phyloP scores from a whole-genome alignment of 1,139 yeast species.

The Yamadazyma taylorii region DNA sequence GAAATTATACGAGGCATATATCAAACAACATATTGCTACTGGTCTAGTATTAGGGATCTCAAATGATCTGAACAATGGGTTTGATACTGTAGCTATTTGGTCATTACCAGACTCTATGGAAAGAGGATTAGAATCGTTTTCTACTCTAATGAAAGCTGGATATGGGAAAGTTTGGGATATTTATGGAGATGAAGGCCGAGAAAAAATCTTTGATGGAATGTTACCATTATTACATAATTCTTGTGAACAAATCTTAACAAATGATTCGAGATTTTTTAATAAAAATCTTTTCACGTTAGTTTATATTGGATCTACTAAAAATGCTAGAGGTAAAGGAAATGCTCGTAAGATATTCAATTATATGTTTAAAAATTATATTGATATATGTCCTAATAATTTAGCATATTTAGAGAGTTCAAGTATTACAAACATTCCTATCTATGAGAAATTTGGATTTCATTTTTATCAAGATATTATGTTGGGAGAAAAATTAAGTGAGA shows the following conservation, averaged over 20 bases:
- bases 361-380: conserved; percentile 54
- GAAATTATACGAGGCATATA: conserved; percentile 55
- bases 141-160: conserved; percentile 57
- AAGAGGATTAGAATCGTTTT: conserved; percentile 48
- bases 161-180: conserved; percentile 54
- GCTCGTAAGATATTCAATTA: conserved; percentile 58
- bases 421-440: conserved; percentile 54
- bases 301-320: conserved; percentile 57
- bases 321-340: conserved; percentile 68
- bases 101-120: conserved; percentile 50
- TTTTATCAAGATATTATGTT: conserved; percentile 50
- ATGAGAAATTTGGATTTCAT: conserved; percentile 56
- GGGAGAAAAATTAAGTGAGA: conserved; percentile 35
- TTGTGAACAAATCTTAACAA: conserved; percentile 34
- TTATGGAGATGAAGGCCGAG: conserved; percentile 52
- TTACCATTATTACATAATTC: conserved; percentile 57
- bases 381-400: conserved; percentile 38
- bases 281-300: conserved; percentile 56
- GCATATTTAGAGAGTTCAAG: conserved; percentile 62
- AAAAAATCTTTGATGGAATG: conserved; percentile 56
- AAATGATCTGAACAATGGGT: conserved; percentile 42
- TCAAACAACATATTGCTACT: conserved; percentile 54
- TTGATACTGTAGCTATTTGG: conserved; percentile 68
- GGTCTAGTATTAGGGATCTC: conserved; percentile 53
- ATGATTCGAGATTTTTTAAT: conserved; percentile 35